A percentile compares a stretch with the other conserved stretches of the same genome.
Conservation (phyloP, 2,329 filamentous ascomycete genomes). For the Cladophialophora exuberans region DNA sequence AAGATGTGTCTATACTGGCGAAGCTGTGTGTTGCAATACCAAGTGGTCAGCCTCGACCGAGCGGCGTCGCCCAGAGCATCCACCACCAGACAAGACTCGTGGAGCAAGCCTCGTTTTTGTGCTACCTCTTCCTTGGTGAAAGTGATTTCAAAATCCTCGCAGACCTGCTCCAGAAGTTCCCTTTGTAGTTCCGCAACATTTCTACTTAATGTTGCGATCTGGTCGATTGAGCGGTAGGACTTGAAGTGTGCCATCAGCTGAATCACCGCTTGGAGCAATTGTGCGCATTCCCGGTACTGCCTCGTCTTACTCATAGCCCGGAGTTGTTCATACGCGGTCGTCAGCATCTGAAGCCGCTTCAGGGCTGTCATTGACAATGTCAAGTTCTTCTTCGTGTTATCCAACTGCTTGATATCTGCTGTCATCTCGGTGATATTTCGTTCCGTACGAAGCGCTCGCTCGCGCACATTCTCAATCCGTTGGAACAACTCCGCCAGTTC, state of each 20-base stretch:
- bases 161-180: slow-evolving; percentile 94
- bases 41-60: slow-evolving; percentile 78
- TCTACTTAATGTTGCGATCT: slow-evolving; percentile 89
- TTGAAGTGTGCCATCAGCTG: slow-evolving; percentile 99
- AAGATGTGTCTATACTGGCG: slow-evolving; percentile 96
- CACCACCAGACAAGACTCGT: slow-evolving; percentile 90
- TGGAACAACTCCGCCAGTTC: slow-evolving; percentile 89
- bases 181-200: slow-evolving; percentile 93
- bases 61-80: slow-evolving; percentile 91
- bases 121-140: slow-evolving; percentile 87
- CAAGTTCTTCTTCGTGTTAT: slow-evolving; percentile 94
- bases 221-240: slow-evolving; percentile 95
- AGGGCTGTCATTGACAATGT: slow-evolving; percentile 97
- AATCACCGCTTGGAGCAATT: slow-evolving; percentile 89
- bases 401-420: slow-evolving; percentile 94
- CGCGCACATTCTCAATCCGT: slow-evolving; percentile 91
- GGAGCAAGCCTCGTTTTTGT: slow-evolving; percentile 69
- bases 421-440: slow-evolving; percentile 98
- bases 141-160: slow-evolving; percentile 95
- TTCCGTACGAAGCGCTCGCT: slow-evolving; percentile 87
- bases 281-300: slow-evolving; percentile 93
- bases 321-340: slow-evolving; percentile 97
- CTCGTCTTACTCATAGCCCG: slow-evolving; percentile 78
- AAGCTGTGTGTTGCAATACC: slow-evolving; percentile 98
- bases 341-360: slow-evolving; percentile 97